Evolutionary conservation across 148 eudicot species (phyloP), one percentile per base, ranked within the genome.

Genomic region (Fagopyrum homotropicum): DNA sequence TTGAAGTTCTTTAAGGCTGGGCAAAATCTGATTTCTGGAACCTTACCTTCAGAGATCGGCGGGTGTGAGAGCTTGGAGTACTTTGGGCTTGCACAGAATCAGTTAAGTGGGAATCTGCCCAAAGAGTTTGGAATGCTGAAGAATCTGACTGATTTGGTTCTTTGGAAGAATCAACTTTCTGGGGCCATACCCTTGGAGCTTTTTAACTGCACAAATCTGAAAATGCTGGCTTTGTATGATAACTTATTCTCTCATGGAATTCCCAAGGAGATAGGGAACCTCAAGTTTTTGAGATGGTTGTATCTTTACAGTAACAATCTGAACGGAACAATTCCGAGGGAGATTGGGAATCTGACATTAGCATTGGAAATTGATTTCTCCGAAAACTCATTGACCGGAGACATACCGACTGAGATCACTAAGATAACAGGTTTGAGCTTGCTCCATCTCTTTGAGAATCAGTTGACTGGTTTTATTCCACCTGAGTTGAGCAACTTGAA

Each of bases 241-340:
- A 93, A 93, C 83, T 90, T 89, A 0, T 76, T 93, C 56, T 73
- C 84, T 7, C 96, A 93, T 5, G 78, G 49, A 19, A 82, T 93
- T 15, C 96, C 98, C 2, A 50, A 81, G 0, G 98, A 93, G 87
- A 77, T 93, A 5, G 98, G 98, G 14, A 87, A 93, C 63, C 90
- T 96, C 77, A 81, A 72, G 74, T 90, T 90, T 76, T 80, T 93
- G 84, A 56, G 90, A 45, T 87, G 93, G 96, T 79, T 93, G 84
- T 96, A 93, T 82, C 85, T 90, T 14, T 89, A 89, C 64, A 86
- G 89, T 14, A 93, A 93, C 77, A 11, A 54, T 22, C 73, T 93
- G 68, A 89, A 76, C 50, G 98, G 98, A 73, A 80, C 79, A 22
- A 90, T 93, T 45, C 98, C 98, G 4, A 66, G 87, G 47, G 64